Percentiles rank a stretch among this genome's conserved stretches.
These are phyloP conservation scores for Boletus rex-veris DNA, from an alignment of 768 basidiomycete species.

Conservation along the genomic window DNA sequence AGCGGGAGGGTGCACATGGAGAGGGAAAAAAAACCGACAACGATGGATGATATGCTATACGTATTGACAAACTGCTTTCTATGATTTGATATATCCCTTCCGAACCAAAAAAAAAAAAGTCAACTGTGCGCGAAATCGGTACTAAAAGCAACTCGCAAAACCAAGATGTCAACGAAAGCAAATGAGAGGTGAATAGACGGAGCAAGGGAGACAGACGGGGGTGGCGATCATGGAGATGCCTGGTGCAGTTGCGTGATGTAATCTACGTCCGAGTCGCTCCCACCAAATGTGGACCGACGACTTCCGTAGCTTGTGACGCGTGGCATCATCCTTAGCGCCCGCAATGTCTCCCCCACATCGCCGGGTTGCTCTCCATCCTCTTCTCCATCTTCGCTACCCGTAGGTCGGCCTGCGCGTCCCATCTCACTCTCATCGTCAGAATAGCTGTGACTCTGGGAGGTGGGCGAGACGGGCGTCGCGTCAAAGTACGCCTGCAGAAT, in stretches of 20 bases:
- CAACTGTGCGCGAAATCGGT: conserved; percentile 3
- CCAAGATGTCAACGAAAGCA: conserved; percentile 1
- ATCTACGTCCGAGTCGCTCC: conserved; percentile 17
- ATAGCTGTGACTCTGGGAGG: neutral
- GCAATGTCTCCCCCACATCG: conserved; percentile 16
- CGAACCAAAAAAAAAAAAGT: conserved; percentile 3
- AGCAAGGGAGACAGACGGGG: neutral
- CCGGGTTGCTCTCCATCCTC: conserved; percentile 1
- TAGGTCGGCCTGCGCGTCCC: neutral
- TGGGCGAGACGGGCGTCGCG: neutral
- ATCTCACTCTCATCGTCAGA: neutral
- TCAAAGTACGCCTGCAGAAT: conserved; percentile 46
- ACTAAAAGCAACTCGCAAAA: conserved; percentile 6
- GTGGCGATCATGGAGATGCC: conserved; percentile 7
- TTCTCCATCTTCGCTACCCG: neutral
- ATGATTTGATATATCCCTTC: conserved; percentile 2
- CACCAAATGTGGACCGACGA: conserved; percentile 26
- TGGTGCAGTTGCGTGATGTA: conserved; percentile 14
- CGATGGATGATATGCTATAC: conserved; percentile 17
- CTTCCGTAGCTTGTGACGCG: conserved; percentile 11
- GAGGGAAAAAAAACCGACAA: neutral
- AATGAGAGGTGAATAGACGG: too few species aligned
- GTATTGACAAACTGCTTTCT: conserved; percentile 4
- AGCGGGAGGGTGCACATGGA: neutral
- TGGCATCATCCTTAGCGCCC: conserved; percentile 4